Base-by-base conservation (phyloP, 306 rosid genomes). In the Parietaria judaica region DNA sequence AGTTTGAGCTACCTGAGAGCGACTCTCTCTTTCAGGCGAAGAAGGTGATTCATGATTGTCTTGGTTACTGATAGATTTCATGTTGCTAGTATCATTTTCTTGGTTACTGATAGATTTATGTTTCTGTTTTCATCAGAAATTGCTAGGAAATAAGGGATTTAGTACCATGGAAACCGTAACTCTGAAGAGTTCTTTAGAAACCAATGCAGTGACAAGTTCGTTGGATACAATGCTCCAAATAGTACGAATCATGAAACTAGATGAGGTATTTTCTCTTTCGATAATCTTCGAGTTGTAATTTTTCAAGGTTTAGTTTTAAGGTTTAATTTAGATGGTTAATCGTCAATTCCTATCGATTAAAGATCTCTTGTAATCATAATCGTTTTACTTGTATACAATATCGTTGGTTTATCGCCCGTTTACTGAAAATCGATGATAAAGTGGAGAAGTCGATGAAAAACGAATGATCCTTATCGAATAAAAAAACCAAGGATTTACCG, bases 181-280 rank as follows among this genome's bases (percentile, higher is more conserved):
- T 74, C 60, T 88, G 48, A 64, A 36, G 72, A 36, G 70, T 60
- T 65, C 78, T 50, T 69, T 78, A 36, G 39, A 58, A 46, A 71
- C 74, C 55, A 67, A 67, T 72, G 68, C 78, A 71, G 56, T 68
- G 59, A 71, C 56, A 51, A 70, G 64, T 52, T 58, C 84, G 41
- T 71, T 82, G 67, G 74, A 79, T 67, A 70, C 53, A 51, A 51
- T 92, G 79, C 79, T 88, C 67, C 86, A 69, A 65, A 75, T 92
- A 51, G 78, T 83, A 37, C 73, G 88, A 57, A 79, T 92, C 77
- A 74, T 84, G 70, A 84, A 84, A 35, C 72, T 88, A 58, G 81
- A 82, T 58, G 96, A 92, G 98, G 98, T 88, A 74, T 54, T 71
- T 75, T 59, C 65, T 54, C 51, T 57, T 67, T 39, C 51, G 31